phyloP scores from a whole-genome alignment of 371 early-diverging fungal species.

The Mucor plumbeus region DNA sequence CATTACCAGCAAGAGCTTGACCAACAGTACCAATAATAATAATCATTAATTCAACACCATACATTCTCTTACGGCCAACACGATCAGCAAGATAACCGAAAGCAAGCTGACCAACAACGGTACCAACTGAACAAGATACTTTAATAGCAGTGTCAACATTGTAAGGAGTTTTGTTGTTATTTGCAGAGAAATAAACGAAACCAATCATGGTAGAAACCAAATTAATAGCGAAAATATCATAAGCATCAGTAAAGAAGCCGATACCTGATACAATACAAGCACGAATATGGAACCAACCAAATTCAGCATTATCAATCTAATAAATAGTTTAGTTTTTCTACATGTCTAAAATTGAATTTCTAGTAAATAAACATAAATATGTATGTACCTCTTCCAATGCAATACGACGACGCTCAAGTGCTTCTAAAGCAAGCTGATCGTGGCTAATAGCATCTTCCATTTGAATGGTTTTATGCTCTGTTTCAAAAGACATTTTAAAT shows the following conservation, averaged over 20 bases:
- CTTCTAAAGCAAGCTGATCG: slow-evolving; percentile 30
- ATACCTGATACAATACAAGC: slow-evolving; percentile 87
- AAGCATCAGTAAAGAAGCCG: slow-evolving; percentile 90
- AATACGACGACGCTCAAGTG: slow-evolving; percentile 41
- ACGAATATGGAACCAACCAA: slow-evolving; percentile 85
- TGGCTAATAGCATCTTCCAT: slow-evolving; percentile 24
- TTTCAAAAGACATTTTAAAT: slow-evolving; percentile 26
- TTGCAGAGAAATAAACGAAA: slow-evolving; percentile 63
- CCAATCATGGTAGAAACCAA: slow-evolving; percentile 81
- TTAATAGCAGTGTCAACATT: slow-evolving; percentile 71
- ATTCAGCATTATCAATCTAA: slow-evolving; percentile 58
- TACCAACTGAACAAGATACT: slow-evolving; percentile 77
- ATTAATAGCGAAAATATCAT: slow-evolving; percentile 88
- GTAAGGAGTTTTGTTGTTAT: slow-evolving; percentile 52
- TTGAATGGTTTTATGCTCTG: slow-evolving; percentile 27
- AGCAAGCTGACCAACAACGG: slow-evolving; percentile 75
- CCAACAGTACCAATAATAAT: slow-evolving; percentile 76
- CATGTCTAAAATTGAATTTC: no score
- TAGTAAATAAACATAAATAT: no score
- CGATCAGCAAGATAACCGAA: slow-evolving; percentile 84
- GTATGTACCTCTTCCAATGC: slow-evolving; percentile 44
- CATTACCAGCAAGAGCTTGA: slow-evolving; percentile 67
- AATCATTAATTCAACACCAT: slow-evolving; percentile 83
- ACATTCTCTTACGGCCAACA: slow-evolving; percentile 82
- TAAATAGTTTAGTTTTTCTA: neutral